A percentile compares a stretch with the other conserved stretches of the same genome.
These are phyloP conservation scores for Triticum turgidum DNA, from an alignment of 176 grass and related monocot species.

Conservation along the genomic window DNA sequence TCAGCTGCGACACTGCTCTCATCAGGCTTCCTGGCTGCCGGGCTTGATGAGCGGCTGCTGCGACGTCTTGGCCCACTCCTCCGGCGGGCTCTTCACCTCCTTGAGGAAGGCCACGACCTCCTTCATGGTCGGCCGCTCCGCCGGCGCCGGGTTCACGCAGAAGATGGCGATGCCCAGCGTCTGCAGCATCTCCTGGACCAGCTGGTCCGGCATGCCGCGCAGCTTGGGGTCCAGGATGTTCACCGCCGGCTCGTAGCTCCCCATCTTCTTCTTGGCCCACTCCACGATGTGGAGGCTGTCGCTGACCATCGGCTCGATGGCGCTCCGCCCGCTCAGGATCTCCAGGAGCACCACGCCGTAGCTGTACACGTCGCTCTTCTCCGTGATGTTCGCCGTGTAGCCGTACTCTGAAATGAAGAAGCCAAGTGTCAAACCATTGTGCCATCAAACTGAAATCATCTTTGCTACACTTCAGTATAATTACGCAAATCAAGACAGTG, in stretches of 20 bases:
- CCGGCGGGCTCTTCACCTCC: constrained; percentile 91
- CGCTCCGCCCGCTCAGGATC: constrained; percentile 78
- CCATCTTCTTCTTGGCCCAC: constrained; percentile 96
- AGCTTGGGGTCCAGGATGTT: constrained; percentile 82
- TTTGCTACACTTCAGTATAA: neutral
- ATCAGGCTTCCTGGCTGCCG: constrained; percentile 47
- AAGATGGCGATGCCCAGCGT: constrained; percentile 86
- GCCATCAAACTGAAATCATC: neutral
- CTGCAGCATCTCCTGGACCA: constrained; percentile 94
- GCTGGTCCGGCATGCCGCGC: constrained; percentile 79
- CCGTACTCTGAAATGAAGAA: constrained; percentile 63
- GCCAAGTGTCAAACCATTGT: neutral
- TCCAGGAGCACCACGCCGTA: constrained; percentile 92
- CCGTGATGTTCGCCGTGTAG: constrained; percentile 84
- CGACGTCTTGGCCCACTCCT: constrained; percentile 92
- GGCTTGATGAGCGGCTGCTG: constrained; percentile 83
- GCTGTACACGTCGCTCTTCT: constrained; percentile 96
- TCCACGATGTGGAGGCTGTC: constrained; percentile 92
- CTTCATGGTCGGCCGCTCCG: constrained; percentile 93
- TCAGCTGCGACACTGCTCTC: neutral
- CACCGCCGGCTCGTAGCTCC: constrained; percentile 72
- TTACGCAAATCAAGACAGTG: neutral
- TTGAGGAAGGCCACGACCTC: constrained; percentile 91
- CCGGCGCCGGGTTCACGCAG: constrained; percentile 75
- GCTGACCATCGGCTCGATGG: constrained; percentile 52